Evolutionary conservation across 192 early-diverging fungal genomes (phyloP), one percentile per base, ranked within the genome.

Genomic region (Oehlia diaphana): DNA sequence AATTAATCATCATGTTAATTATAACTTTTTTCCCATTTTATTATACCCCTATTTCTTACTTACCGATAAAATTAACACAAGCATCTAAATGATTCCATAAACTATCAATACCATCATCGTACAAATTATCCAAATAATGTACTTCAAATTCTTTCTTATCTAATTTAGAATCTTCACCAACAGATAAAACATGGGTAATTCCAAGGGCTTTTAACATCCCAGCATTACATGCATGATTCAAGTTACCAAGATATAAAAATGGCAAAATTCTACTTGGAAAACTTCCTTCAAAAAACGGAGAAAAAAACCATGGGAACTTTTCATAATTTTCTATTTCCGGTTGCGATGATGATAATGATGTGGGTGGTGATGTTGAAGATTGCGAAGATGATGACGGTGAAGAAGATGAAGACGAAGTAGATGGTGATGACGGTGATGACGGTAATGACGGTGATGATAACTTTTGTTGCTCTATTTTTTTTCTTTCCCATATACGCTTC

Each of bases 211-310:
- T 85, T 4, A 91, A 77, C 80, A 91, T 82, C 0, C 82, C 84
- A 23, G 86, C 87, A 76, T 91, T 91, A n/a, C 88, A 88, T 2
- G 90, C 88, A 81, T 91, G 90, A 42, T 88, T 88, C n/a, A 91
- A 76, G 70, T 91, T 91, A 2, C 90, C 90, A 2, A 91, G 78
- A 74, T 91, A 91, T 10, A 91, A 68, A 63, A 89, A 91, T 0
- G 88, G 87, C 33, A 91, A 67, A 47, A 91, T 89, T 26, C 87
- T 77, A 1, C 88, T 89, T 1, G 90, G 90, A 80, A 91, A 91
- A 6, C 88, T 87, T n/a, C 90, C 88, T 77, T 91, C 90, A 72
- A 91, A 91, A 39, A 82, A 79, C 23, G 85, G 82, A 7, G 84
- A 85, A 73, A 84, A 87, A 76, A 91, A 89, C 90, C 90, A 91